Conservation (phyloP, 2,329 filamentous ascomycete species). For the Colletotrichum siamense region DNA sequence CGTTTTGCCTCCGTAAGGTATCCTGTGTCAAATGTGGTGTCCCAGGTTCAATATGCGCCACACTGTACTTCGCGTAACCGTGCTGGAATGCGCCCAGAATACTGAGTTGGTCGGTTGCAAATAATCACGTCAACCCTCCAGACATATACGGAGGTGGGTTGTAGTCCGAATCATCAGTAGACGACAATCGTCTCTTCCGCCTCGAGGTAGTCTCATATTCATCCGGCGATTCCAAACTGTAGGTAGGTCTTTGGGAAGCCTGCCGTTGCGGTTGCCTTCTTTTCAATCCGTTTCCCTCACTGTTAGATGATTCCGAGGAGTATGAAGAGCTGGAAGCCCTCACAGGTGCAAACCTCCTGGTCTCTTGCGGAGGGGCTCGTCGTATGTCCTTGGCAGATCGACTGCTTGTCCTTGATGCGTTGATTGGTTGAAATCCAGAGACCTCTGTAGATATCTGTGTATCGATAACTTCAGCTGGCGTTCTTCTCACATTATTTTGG, state of each 20-base stretch:
- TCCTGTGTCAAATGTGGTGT: not conserved
- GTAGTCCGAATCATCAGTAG: not conserved
- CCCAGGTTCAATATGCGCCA: not conserved
- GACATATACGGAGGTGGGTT: not conserved
- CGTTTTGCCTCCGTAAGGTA: not conserved
- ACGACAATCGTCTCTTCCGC: not conserved
- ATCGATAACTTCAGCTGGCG: not conserved
- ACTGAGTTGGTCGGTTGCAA: not conserved
- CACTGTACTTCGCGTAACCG: not conserved
- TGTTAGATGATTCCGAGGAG: not conserved
- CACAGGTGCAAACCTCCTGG: not conserved
- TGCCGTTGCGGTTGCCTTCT: not conserved
- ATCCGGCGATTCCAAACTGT: fast-evolving
- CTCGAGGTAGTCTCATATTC: not conserved
- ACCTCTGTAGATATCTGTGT: not conserved
- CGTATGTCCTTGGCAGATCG: not conserved
- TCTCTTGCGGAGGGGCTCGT: not conserved
- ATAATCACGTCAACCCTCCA: not conserved
- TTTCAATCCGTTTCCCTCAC: not conserved
- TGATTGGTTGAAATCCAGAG: not conserved
- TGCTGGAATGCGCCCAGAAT: not conserved
- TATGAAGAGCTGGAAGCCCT: not conserved
- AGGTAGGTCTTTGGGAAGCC: not conserved
- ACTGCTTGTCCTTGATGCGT: not conserved
- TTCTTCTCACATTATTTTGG: not conserved